phyloP scores from a whole-genome alignment of 2,329 filamentous ascomycete species.

The Coniella lustricola region DNA sequence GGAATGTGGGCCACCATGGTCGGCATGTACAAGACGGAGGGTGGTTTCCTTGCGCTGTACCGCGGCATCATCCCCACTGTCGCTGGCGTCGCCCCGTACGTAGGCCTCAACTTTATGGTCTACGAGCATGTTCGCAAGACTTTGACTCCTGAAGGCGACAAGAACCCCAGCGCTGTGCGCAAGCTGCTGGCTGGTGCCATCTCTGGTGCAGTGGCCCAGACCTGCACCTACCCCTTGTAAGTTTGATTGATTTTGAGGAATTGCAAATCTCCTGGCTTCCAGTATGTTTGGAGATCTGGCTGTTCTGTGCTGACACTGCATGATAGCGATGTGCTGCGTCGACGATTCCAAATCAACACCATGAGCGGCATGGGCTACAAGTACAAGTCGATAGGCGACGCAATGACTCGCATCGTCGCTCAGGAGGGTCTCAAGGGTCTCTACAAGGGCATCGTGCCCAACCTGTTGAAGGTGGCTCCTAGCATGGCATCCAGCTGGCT shows the following conservation, averaged over 20 bases:
- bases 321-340: slow-evolving; percentile 75
- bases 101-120: slow-evolving; percentile 97
- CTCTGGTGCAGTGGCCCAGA: slow-evolving; percentile 94
- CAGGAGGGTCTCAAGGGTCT: slow-evolving; percentile 80
- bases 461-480: slow-evolving; percentile 91
- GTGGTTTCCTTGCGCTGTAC: slow-evolving; percentile 79
- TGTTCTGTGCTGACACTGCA: slow-evolving; percentile 19
- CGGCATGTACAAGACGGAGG: slow-evolving; percentile 85
- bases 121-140: slow-evolving; percentile 84
- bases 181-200: slow-evolving; percentile 88
- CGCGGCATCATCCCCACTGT: slow-evolving; percentile 90
- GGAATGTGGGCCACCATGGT: slow-evolving; percentile 86
- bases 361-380: slow-evolving; percentile 98
- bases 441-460: slow-evolving; percentile 94
- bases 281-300: slow-evolving; percentile 4
- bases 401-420: slow-evolving; percentile 69
- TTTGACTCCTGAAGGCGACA: slow-evolving; percentile 80
- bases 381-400: slow-evolving; percentile 82
- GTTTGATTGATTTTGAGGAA: slow-evolving; percentile 27
- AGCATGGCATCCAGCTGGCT: slow-evolving; percentile 99
- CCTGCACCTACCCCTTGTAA: slow-evolving; percentile 96
- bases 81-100: slow-evolving; percentile 91
- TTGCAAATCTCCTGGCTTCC: background rate
- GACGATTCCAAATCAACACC: slow-evolving; percentile 96
- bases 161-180: slow-evolving; percentile 69